Conservation (phyloP, 2,329 filamentous ascomycete species). For the Tolypocladium inflatum region DNA sequence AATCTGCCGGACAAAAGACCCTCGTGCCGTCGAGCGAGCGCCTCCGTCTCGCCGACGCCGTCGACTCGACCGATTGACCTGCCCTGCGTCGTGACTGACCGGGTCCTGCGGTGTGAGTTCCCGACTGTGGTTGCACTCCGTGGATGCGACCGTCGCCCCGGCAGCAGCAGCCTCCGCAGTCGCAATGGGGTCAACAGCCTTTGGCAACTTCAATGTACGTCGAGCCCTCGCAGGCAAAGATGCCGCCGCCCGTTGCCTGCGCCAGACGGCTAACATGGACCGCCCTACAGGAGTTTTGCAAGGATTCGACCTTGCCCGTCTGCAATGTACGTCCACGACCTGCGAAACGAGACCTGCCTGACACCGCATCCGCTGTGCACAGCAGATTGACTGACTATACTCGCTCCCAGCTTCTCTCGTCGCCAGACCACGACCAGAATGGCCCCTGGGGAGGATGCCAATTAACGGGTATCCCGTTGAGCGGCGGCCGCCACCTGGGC, state of each 20-base stretch:
- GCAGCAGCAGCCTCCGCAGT: slow-evolving; percentile 12
- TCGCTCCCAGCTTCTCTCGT: slow-evolving; percentile 39
- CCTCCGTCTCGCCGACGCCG: not conserved
- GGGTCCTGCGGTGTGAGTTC: not conserved
- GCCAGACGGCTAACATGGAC: slow-evolving; percentile 14
- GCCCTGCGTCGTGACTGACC: not conserved
- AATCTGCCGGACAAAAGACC: not conserved
- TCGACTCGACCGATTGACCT: not conserved
- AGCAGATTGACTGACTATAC: slow-evolving; percentile 7
- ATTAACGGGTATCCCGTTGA: slow-evolving; percentile 65
- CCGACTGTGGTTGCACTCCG: not conserved
- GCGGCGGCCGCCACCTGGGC: slow-evolving; percentile 55
- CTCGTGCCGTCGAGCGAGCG: not conserved
- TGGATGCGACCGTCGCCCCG: not conserved
- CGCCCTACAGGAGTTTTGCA: slow-evolving; percentile 61
- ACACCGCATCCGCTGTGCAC: slow-evolving; percentile 5
- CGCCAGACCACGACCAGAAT: slow-evolving; percentile 46
- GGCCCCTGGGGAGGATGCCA: slow-evolving; percentile 60
- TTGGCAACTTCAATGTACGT: slow-evolving; percentile 50
- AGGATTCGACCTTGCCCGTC: slow-evolving; percentile 71
- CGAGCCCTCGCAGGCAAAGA: not conserved
- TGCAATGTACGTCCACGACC: slow-evolving; percentile 54
- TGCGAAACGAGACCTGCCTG: not conserved
- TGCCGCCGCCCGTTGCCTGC: not conserved
- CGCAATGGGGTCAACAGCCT: slow-evolving; percentile 51